Base-by-base conservation (phyloP, 108 stramenopile genomes). In the Cylindrotheca closterium region DNA sequence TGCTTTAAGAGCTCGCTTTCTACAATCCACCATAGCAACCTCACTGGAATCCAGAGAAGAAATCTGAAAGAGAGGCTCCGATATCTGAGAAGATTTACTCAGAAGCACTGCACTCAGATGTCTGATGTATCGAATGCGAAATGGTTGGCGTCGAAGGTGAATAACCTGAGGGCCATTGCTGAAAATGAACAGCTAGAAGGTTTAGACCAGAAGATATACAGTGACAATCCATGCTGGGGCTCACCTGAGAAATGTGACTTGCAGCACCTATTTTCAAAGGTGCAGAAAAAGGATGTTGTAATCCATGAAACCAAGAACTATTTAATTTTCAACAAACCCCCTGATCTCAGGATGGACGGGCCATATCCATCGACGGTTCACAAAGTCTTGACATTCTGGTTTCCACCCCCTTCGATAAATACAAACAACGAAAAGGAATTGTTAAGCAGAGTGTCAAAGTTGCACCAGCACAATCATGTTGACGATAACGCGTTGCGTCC, bases 271-370 rank as follows among this genome's bases (percentile, higher is more conserved):
- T 51, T 93, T 12, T 68, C 67, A 21, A 30, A 74, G 8, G 30
- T 82, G 26, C 51, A 57, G 30, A 22, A 52, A 58, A 31, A 79
- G 23, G 25, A 25, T 22, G 62, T 60, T 33, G 66, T 92, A 32
- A 33, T 91, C 5, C 80, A 78, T 58, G 79, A 92, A 49, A 76
- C 79, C 33, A 67, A 72, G 12, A 58, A 87, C 30, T 95, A 88
- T 55, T 57, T 93, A 30, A 84, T 73, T 8, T 58, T 95, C 19
- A 75, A 91, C 75, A 95, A 95, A 52, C 94, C 94, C 12, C 75
- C 89, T 25, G 94, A 95, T 73, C 73, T 92, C 59, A 76, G 90
- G 17, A 95, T 95, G 91, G 94, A 95, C 59, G 93, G 93, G 22
- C 70, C 70, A 0, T 77, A 89, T 55, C 67, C 60, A 10, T 74